These are phyloP conservation scores for Aciculosporium take DNA, from an alignment of 2,329 filamentous ascomycete species.

Conservation along the genomic window DNA sequence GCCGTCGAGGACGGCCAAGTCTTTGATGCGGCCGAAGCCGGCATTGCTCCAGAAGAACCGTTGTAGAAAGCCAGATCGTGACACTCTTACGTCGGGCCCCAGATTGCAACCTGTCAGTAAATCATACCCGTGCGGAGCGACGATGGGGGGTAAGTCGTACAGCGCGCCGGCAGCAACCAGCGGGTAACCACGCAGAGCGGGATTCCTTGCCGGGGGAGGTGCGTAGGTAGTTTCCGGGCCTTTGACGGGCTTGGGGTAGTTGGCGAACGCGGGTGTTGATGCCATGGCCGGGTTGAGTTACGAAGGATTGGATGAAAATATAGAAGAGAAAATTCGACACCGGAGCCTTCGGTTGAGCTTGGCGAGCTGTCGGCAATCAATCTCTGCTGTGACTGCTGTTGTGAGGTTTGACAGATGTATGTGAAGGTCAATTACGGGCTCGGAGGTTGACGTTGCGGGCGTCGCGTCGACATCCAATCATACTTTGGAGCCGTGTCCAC, in stretches of 20 bases:
- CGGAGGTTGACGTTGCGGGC: too few species aligned
- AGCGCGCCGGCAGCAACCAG: conserved; percentile 24
- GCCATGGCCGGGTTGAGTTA: conserved; percentile 1
- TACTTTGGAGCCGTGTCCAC: too few species aligned
- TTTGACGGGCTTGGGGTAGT: conserved; percentile 26
- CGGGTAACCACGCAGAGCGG: conserved; percentile 50
- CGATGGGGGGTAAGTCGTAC: conserved; percentile 1
- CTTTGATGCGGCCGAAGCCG: conserved; percentile 32
- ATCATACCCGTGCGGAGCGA: neutral
- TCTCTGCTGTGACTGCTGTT: too few species aligned
- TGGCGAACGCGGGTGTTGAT: conserved; percentile 18
- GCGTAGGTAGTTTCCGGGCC: conserved; percentile 23
- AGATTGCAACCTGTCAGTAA: neutral
- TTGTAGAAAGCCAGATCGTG: conserved; percentile 46
- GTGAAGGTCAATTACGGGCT: too few species aligned
- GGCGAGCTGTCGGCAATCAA: too few species aligned
- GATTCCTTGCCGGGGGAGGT: conserved; percentile 42
- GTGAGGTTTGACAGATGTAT: too few species aligned
- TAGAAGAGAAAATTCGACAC: too few species aligned
- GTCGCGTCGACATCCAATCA: too few species aligned
- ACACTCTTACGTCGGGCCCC: conserved; percentile 31
- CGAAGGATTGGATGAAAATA: too few species aligned
- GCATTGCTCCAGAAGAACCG: conserved; percentile 58
- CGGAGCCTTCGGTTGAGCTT: too few species aligned
- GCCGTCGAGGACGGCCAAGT: conserved; percentile 32